These are phyloP conservation scores for Colletotrichum sp. DNA, from an alignment of 2,329 filamentous ascomycete species.

Conservation along the genomic window DNA sequence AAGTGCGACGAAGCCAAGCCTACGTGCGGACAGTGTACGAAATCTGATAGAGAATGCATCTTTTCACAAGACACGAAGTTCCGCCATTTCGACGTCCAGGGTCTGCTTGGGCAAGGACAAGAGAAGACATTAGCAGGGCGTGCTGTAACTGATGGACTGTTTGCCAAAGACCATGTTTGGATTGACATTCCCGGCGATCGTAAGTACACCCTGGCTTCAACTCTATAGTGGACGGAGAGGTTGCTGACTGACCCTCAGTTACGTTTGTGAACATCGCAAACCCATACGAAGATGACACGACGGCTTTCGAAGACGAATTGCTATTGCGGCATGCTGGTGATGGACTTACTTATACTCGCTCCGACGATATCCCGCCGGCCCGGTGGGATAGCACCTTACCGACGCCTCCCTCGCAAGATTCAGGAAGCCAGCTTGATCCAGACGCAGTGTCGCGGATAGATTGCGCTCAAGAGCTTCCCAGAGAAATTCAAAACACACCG, in stretches of 20 bases:
- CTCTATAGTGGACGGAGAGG: neutral
- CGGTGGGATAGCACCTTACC: neutral
- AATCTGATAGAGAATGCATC: constrained; percentile 17
- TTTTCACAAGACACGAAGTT: neutral
- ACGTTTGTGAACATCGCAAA: neutral
- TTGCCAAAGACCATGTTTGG: neutral
- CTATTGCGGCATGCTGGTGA: neutral
- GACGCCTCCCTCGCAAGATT: neutral
- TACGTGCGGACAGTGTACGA: constrained; percentile 23
- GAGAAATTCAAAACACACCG: neutral
- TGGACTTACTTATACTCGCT: neutral
- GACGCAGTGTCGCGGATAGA: neutral
- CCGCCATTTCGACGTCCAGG: neutral
- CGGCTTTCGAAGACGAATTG: neutral
- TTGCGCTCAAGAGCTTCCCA: neutral
- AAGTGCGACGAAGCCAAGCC: constrained; percentile 31
- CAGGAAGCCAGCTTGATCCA: neutral
- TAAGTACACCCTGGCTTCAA: neutral
- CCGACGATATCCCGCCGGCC: neutral
- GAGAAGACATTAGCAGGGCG: neutral
- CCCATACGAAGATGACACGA: neutral
- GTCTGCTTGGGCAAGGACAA: neutral
- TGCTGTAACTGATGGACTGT: neutral
- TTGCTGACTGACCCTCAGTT: neutral
- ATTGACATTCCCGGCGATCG: neutral